A percentile compares a stretch with the other conserved stretches of the same genome.
Conservation (phyloP, 345 rosid genomes). For the Eucalyptus fibrosa region DNA sequence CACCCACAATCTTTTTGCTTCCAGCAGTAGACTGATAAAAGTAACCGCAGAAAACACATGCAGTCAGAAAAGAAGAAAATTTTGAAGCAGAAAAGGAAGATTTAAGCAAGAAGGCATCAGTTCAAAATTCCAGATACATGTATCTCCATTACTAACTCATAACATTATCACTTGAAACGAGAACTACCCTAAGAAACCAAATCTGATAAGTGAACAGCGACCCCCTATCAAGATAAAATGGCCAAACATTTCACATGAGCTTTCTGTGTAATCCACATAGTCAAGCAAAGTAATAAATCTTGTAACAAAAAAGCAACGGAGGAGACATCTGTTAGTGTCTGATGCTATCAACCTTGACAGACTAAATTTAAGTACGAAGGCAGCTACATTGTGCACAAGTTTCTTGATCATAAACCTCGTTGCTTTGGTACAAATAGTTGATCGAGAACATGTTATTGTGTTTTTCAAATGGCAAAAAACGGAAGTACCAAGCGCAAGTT, state of each 20-base stretch:
- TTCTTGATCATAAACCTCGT: neutral
- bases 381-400: neutral
- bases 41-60: neutral
- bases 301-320: neutral
- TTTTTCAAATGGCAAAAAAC: neutral
- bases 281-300: neutral
- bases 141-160: neutral
- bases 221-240: neutral
- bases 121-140: too few relatives aligned
- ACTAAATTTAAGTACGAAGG: neutral
- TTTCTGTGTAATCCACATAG: neutral
- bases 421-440: neutral
- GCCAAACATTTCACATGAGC: neutral
- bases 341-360: neutral
- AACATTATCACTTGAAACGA: neutral
- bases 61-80: neutral
- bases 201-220: neutral
- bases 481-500: neutral
- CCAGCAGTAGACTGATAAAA: conserved; percentile 52
- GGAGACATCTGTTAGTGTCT: neutral
- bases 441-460: neutral
- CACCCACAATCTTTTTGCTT: conserved; percentile 91
- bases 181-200: neutral
- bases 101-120: neutral
- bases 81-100: neutral